Base-by-base conservation (phyloP, 495 filamentous ascomycete genomes). In the Xylaria bambusicola region DNA sequence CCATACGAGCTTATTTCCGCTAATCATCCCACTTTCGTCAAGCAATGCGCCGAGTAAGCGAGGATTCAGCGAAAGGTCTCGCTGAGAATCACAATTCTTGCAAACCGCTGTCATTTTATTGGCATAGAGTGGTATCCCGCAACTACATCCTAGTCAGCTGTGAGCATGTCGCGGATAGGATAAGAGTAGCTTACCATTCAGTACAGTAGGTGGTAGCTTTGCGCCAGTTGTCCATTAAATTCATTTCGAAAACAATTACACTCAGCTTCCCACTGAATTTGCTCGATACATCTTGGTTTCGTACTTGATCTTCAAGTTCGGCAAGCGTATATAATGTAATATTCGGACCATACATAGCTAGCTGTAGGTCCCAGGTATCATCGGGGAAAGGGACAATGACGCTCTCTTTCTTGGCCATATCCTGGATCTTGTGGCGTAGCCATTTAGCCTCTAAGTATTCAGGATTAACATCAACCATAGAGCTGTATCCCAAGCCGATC, bases 231-330 rank as follows among this genome's bases (percentile, higher is more conserved):
- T 73, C 66, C 38, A 77, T 66, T 29, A 88, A 70, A 41, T 78
- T 78, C 63, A 84, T 72, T 36, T 83, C 82, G 13, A 80, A 68
- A 26, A 88, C 76, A 6, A 84, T 62, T 3, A 87, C 71, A 63
- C 77, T 85, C 52, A 89, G 69, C 59, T 82, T 87, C 24, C 84
- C 86, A 9, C 77, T 81, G 68, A 86, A 85, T 23, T 67, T 67
- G 10, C 76, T 71, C 20, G 45, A 35, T 6, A 64, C 38, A 56
- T 73, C 63, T 2, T 64, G 53, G 24, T 63, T 48, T 21, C 77
- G 69, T 8, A 79, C 81, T 69, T 75, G 83, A n/a, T 82, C 77
- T 66, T 87, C 86, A 8, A 88, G 62, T 46, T 88, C 83, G 23
- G 80, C 83, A 17, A 88, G 60, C 0, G 79, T 85, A 58, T 80